A percentile compares a stretch with the other conserved stretches of the same genome.
phyloP scores from a whole-genome alignment of 2,329 filamentous ascomycete species.

The Talaromyces sp. region DNA sequence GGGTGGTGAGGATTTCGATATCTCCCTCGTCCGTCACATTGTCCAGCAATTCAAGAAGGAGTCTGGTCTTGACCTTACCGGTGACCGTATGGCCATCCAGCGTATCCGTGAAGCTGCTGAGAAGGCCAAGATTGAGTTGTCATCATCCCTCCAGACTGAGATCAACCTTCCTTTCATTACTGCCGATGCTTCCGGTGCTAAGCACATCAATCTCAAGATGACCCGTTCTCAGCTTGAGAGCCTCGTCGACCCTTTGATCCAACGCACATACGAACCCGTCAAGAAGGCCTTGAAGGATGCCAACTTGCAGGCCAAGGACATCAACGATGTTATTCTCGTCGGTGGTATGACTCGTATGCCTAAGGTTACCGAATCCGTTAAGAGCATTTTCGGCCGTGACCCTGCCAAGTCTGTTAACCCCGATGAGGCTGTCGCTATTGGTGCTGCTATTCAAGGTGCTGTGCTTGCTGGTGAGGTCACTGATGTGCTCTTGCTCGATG shows the following conservation, averaged over 20 bases:
- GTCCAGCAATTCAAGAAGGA: constrained; percentile 97
- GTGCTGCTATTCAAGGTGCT: constrained; percentile 94
- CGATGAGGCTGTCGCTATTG: constrained; percentile 95
- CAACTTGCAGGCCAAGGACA: constrained; percentile 83
- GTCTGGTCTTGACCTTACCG: constrained; percentile 81
- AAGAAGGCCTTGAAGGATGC: constrained; percentile 96
- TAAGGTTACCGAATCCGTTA: constrained; percentile 94
- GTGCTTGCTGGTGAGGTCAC: constrained; percentile 96
- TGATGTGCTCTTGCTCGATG: constrained; percentile 90
- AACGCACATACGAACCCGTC: constrained; percentile 82
- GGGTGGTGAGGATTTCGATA: constrained; percentile 98
- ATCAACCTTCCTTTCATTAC: constrained; percentile 99
- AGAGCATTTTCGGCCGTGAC: constrained; percentile 93
- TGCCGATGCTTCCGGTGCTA: constrained; percentile 88
- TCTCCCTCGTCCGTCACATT: constrained; percentile 86
- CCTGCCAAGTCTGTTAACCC: constrained; percentile 98
- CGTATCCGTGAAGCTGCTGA: constrained; percentile 97
- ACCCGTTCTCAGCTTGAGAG: constrained; percentile 88
- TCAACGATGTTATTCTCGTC: constrained; percentile 96
- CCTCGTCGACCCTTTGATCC: constrained; percentile 86
- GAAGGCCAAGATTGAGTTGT: constrained; percentile 99
- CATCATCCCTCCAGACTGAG: constrained; percentile 89
- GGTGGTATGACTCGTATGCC: constrained; percentile 99
- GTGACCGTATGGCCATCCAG: constrained; percentile 97
- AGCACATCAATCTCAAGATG: constrained; percentile 98